These are phyloP conservation scores for Hirschfeldia incana DNA, from an alignment of 345 rosid genomes.

Conservation along the genomic window DNA sequence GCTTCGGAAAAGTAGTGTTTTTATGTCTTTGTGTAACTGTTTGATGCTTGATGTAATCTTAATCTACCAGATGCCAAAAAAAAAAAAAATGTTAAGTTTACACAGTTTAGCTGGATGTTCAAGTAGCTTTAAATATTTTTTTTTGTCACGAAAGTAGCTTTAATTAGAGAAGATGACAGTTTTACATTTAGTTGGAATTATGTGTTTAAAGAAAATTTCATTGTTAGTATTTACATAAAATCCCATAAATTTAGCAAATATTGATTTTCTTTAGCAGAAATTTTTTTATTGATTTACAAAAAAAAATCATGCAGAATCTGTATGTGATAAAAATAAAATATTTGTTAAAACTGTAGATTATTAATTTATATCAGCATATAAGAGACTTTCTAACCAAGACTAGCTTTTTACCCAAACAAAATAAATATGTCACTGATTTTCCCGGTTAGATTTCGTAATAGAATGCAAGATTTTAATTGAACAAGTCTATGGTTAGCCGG, in stretches of 20 bases:
- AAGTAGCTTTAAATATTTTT: not conserved
- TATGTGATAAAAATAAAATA: not conserved
- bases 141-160: not conserved
- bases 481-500: not conserved
- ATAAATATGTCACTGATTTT: not conserved
- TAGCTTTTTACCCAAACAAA: not conserved
- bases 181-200: not conserved
- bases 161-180: not conserved
- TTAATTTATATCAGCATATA: not conserved
- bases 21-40: too few species aligned
- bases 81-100: not conserved
- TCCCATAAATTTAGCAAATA: not conserved
- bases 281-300: not conserved
- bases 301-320: not conserved
- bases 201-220: not conserved
- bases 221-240: not conserved
- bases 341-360: not conserved
- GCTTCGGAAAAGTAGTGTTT: too few species aligned
- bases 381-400: not conserved
- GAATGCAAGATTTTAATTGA: not conserved
- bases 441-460: not conserved
- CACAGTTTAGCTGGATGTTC: not conserved
- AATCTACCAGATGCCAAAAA: too few species aligned
- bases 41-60: too few species aligned
- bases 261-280: not conserved